These are phyloP conservation scores for Heimioporus sp. DNA, from an alignment of 768 basidiomycete species.

Conservation along the genomic window DNA sequence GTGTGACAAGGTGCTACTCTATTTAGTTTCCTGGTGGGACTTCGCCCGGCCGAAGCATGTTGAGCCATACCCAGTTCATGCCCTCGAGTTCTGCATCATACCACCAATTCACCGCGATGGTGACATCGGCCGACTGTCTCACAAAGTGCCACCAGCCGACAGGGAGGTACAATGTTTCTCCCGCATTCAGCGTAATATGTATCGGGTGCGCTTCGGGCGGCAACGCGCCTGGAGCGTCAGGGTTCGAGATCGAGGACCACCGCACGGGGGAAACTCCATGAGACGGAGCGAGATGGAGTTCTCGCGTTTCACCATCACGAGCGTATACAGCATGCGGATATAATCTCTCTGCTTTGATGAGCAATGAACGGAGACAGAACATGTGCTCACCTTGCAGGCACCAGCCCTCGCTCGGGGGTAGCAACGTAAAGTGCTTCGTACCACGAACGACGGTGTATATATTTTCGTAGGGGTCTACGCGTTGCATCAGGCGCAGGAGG, in stretches of 20 bases:
- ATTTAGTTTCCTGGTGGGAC: constrained; percentile 28
- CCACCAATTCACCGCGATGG: constrained; percentile 87
- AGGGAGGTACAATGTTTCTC: constrained; percentile 88
- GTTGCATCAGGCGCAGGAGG: background rate
- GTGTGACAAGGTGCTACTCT: constrained; percentile 9
- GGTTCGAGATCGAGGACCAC: constrained; percentile 79
- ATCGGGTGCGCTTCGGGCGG: constrained; percentile 61
- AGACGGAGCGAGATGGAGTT: constrained; percentile 33
- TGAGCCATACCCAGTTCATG: constrained; percentile 66
- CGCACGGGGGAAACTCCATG: constrained; percentile 49
- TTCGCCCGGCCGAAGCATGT: constrained; percentile 49
- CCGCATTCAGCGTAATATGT: constrained; percentile 59
- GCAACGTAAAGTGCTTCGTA: constrained; percentile 78
- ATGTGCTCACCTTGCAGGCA: constrained; percentile 65
- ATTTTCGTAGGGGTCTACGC: constrained; percentile 86
- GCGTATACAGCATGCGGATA: constrained; percentile 70
- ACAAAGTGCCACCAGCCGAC: constrained; percentile 95
- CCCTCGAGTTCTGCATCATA: constrained; percentile 79
- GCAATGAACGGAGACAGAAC: background rate
- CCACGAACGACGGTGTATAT: constrained; percentile 87
- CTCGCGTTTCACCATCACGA: constrained; percentile 29
- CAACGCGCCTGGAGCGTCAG: constrained; percentile 44
- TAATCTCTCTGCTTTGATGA: constrained; percentile 43
- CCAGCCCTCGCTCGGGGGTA: constrained; percentile 89
- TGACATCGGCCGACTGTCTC: constrained; percentile 58